phyloP scores from a whole-genome alignment of 257 asterid species.

The Mitragyna speciosa region DNA sequence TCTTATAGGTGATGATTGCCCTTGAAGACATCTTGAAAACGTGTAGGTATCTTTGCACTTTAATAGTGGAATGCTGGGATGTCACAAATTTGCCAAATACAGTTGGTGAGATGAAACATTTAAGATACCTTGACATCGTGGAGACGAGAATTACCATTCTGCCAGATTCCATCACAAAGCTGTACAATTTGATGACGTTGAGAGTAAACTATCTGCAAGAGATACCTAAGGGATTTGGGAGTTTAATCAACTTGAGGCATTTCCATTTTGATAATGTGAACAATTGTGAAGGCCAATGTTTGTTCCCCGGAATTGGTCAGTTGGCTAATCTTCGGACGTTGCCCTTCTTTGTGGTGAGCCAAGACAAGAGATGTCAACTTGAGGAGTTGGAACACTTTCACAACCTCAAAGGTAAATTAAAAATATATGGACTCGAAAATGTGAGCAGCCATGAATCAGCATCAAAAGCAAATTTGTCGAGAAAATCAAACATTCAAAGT shows the following conservation, averaged over 20 bases:
- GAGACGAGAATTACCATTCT: constrained; percentile 4
- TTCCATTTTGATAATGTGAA: neutral
- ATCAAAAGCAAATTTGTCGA: constrained; percentile 12
- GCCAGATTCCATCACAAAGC: constrained; percentile 14
- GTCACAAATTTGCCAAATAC: too few relatives aligned
- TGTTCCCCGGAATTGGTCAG: constrained; percentile 24
- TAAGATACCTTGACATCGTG: constrained; percentile 15
- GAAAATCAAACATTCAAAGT: constrained; percentile 9
- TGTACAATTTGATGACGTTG: constrained; percentile 21
- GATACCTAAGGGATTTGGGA: neutral
- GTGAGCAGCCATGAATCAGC: constrained; percentile 14
- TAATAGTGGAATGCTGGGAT: neutral
- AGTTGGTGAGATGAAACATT: neutral
- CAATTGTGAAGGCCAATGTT: neutral
- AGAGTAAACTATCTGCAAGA: neutral
- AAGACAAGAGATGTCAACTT: constrained; percentile 16
- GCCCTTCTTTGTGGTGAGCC: constrained; percentile 15
- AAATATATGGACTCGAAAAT: constrained; percentile 21
- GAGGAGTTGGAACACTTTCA: constrained; percentile 18
- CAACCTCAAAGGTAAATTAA: constrained; percentile 17
- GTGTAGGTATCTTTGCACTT: neutral
- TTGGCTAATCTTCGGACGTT: constrained; percentile 17
- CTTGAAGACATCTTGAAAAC: neutral
- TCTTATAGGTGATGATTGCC: neutral
- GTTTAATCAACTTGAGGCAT: constrained; percentile 24